phyloP scores from a whole-genome alignment of 345 rosid genomes.

The Aquilaria yunnanensis region DNA sequence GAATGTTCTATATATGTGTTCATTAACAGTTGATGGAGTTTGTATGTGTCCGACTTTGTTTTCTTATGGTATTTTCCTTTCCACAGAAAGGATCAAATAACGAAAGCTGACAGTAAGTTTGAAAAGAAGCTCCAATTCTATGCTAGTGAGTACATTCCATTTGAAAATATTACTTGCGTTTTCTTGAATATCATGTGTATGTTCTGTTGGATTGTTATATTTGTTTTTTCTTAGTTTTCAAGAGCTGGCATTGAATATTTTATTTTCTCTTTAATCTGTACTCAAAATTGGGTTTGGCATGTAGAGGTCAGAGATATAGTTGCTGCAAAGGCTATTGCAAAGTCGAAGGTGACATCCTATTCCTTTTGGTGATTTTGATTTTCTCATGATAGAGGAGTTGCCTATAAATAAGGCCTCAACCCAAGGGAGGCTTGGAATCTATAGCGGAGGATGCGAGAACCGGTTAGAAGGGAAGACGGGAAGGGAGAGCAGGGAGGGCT shows the following conservation, averaged over 20 bases:
- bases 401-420: no score
- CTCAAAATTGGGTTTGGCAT: conserved; percentile 5
- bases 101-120: conserved; percentile 48
- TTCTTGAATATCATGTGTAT: no score
- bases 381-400: not conserved
- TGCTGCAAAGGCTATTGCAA: conserved; percentile 36
- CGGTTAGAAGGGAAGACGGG: no score
- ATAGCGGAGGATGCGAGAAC: no score
- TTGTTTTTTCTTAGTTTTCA: not conserved
- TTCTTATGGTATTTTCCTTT: not conserved
- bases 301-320: conserved; percentile 62
- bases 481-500: no score
- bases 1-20: no score
- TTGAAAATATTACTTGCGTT: not conserved
- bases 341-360: no score
- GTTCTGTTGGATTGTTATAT: no score
- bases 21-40: no score
- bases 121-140: conserved; percentile 59
- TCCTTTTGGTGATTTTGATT: no score
- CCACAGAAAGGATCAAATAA: conserved; percentile 17
- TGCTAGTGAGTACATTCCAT: conserved; percentile 34
- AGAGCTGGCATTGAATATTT: no score
- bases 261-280: not conserved
- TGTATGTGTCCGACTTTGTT: not conserved
- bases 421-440: no score